Evolutionary conservation across 805 yeast genomes (phyloP).

Genomic region (Wickerhamiella brachini): DNA sequence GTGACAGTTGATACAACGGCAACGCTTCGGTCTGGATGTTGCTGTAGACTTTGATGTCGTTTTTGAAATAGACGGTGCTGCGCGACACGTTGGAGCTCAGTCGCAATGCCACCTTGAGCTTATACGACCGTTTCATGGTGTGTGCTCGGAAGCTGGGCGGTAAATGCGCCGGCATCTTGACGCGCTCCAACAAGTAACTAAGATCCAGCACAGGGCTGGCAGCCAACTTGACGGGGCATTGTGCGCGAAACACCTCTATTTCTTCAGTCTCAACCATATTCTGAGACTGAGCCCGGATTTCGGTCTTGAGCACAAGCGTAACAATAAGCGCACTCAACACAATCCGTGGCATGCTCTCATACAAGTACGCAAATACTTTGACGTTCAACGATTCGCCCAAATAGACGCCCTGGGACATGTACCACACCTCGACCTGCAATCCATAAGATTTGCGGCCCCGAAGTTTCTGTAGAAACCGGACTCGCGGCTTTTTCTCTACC

Average conservation of each 20-base stretch:
- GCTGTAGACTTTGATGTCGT: neutral
- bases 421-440: slow-evolving; percentile 1
- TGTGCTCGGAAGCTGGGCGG: slow-evolving; percentile 1
- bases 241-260: neutral
- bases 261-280: neutral
- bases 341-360: slow-evolving; percentile 1
- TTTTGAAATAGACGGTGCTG: neutral
- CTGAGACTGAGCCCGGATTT: slow-evolving; percentile 1
- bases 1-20: neutral
- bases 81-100: neutral
- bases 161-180: neutral
- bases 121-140: neutral
- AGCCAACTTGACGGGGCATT: neutral
- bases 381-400: neutral
- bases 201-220: neutral
- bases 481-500: neutral
- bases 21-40: neutral
- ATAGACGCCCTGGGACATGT: neutral
- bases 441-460: neutral
- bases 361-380: neutral
- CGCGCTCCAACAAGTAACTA: neutral
- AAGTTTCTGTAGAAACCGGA: neutral
- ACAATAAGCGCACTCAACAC: neutral
- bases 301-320: neutral
- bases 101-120: neutral